Evolutionary conservation across 306 rosid species (phyloP), one percentile per base, ranked within the genome.

Genomic region (Rubus parviflorus): DNA sequence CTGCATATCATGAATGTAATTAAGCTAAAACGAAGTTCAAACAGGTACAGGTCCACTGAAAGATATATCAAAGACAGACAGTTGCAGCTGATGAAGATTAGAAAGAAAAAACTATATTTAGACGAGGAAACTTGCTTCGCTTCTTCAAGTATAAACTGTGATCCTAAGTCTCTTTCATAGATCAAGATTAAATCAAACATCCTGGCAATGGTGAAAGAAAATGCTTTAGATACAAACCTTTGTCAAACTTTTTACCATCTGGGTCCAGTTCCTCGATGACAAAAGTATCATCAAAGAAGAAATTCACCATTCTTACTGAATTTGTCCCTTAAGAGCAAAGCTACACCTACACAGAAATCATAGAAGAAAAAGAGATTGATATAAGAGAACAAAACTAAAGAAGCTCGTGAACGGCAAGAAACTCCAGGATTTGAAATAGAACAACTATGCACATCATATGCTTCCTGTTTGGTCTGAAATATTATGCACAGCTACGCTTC

Each of bases 191-290:
- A 38, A 65, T 2, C 14, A 19, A 61, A 48, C 9, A 35, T 22
- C 23, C 20, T 15, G 45, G 7, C 17, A 16, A 64, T 7, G 5
- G 3, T 20, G 23, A 69, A 41, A 54, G 17, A 17, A n/a, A 22
- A 53, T 8, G 5, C 19, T 8, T 56, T 41, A 66, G 51, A 74
- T 52, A 46, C 56, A 57, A 80, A 94, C 98, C 97, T 92, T 76
- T 94, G 22, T 94, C 97, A 69, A 94, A 92, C 77, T 87, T 89
- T 91, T 88, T 87, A 70, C 93, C 93, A 68, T 95, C 94, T 2
- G 97, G 99, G 74, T 95, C 85, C 67, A 95, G 9, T 30, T 76
- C 37, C 73, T 92, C 95, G 4, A 94, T 83, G 58, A 87, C 85
- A 45, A 94, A 94, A 66, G 86, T 86, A 85, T 94, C 97, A 43